These are phyloP conservation scores for Aureobasidium zeae DNA, from an alignment of 2,329 filamentous ascomycete genomes.

Conservation along the genomic window DNA sequence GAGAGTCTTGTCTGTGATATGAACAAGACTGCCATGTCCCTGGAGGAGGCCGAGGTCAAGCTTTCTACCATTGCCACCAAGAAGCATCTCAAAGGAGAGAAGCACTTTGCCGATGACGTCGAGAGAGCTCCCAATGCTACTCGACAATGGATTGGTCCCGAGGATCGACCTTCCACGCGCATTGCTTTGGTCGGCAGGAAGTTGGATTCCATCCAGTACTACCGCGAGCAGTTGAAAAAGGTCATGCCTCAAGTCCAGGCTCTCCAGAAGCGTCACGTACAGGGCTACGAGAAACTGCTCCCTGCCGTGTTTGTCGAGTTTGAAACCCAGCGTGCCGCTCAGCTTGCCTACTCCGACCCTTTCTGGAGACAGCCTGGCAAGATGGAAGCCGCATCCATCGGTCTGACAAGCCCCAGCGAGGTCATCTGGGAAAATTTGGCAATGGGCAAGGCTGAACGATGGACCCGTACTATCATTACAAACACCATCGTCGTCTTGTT, in stretches of 20 bases:
- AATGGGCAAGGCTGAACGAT: conserved; percentile 31
- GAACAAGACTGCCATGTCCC: conserved; percentile 34
- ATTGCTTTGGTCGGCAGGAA: conserved; percentile 66
- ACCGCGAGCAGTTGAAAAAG: conserved; percentile 62
- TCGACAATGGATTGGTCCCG: conserved; percentile 54
- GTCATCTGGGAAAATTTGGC: conserved; percentile 35
- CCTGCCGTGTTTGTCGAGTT: conserved; percentile 86
- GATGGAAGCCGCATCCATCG: conserved; percentile 33
- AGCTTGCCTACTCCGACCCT: conserved; percentile 60
- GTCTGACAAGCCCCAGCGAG: conserved; percentile 32
- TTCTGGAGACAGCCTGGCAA: conserved; percentile 22
- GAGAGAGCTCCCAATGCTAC: conserved; percentile 41
- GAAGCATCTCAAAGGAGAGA: conserved; percentile 21
- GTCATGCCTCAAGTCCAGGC: conserved; percentile 60
- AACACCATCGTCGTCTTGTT: conserved; percentile 33
- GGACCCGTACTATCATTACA: conserved; percentile 26
- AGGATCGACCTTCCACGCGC: conserved; percentile 48
- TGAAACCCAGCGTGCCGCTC: conserved; percentile 66
- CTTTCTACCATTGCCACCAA: conserved; percentile 30
- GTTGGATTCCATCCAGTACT: conserved; percentile 86
- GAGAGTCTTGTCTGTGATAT: conserved; percentile 36
- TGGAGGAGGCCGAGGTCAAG: conserved; percentile 37
- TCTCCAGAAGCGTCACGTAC: conserved; percentile 51
- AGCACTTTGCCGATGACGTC: conserved; percentile 19
- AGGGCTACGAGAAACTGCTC: conserved; percentile 56